These are phyloP conservation scores for Mallotus nudiflorus DNA, from an alignment of 345 rosid genomes.

Conservation along the genomic window DNA sequence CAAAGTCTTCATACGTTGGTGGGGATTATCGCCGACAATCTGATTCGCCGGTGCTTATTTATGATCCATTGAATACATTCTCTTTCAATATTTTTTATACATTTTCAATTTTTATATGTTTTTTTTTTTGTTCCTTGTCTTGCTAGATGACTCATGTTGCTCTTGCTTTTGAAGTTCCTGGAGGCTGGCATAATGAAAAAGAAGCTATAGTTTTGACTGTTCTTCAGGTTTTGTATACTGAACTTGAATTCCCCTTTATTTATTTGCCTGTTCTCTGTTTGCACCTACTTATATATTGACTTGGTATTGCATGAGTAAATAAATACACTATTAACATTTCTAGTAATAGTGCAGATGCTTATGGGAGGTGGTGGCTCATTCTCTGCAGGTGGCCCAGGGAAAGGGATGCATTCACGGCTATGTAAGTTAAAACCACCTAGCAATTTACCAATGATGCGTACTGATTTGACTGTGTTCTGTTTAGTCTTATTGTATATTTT, in stretches of 20 bases:
- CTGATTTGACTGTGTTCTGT: not conserved
- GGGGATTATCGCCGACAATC: conserved; percentile 87
- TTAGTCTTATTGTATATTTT: not conserved
- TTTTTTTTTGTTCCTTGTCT: not conserved
- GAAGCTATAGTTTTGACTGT: conserved; percentile 77
- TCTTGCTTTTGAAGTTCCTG: conserved; percentile 88
- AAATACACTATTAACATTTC: not conserved
- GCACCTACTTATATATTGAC: not conserved
- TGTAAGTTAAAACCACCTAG: conserved; percentile 48
- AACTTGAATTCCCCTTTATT: not conserved
- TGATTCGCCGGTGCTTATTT: conserved; percentile 65
- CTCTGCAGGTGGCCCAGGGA: conserved; percentile 98
- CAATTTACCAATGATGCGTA: not conserved
- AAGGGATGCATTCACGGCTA: conserved; percentile 92
- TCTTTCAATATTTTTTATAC: conserved; percentile 6
- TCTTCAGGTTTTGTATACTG: conserved; percentile 72
- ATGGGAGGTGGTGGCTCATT: conserved; percentile 99
- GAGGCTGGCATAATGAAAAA: conserved; percentile 76
- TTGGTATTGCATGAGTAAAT: not conserved
- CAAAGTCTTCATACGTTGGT: conserved; percentile 77
- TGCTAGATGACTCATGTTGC: conserved; percentile 73
- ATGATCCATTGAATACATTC: not conserved
- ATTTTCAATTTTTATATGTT: not conserved
- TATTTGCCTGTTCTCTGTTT: not conserved
- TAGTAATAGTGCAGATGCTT: conserved; percentile 56